Base-by-base conservation (phyloP, 1,284 basidiomycete genomes). In the Leccinum cinnamomeum region DNA sequence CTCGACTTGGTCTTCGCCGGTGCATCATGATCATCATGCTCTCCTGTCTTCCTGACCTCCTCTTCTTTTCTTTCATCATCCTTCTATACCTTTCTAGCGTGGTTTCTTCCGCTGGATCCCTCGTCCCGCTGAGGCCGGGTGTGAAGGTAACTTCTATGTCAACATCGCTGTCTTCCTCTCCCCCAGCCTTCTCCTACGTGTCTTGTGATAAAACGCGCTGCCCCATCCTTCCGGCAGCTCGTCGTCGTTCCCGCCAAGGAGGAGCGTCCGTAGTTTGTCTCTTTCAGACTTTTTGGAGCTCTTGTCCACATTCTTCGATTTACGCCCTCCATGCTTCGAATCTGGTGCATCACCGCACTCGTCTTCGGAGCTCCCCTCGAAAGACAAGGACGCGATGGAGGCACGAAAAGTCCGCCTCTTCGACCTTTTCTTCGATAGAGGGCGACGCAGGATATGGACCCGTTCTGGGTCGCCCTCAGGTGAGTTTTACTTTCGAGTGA, bases 401-500 rank as follows among this genome's bases (percentile, higher is more conserved):
- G 90, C 89, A 51, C 81, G 28, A 84, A 80, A 96, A 97, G 72
- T 97, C 94, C 57, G 87, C 28, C 86, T 95, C 91, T 57, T 96
- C 94, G 39, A 97, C 90, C 73, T 97, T 92, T 70, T 88, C 60
- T 86, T 85, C 0, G 91, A 87, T 57, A 97, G 80, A 14, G 83
- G 79, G 53, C 94, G 86, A 57, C 95, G 87, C 10, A 94, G 94
- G 54, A 97, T 71, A 62, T 89, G 88, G 64, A 82, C 84, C 18
- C 97, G 90, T 72, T 97, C 92, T 3, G 93, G 90, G 71, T 99
- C 97, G 76, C 99, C 97, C 67, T 96, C 94, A 99, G 10, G 96
- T 98, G 28, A 99, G 83, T 72, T 93, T 97, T 68, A 99, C 97
- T 79, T 95, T 96, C 12, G 97, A 99, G 75, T 99, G 96, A 7